A percentile compares a stretch with the other conserved stretches of the same genome.
These are phyloP conservation scores for Ogataea paraovalis DNA, from an alignment of 805 yeast species.

Conservation along the genomic window DNA sequence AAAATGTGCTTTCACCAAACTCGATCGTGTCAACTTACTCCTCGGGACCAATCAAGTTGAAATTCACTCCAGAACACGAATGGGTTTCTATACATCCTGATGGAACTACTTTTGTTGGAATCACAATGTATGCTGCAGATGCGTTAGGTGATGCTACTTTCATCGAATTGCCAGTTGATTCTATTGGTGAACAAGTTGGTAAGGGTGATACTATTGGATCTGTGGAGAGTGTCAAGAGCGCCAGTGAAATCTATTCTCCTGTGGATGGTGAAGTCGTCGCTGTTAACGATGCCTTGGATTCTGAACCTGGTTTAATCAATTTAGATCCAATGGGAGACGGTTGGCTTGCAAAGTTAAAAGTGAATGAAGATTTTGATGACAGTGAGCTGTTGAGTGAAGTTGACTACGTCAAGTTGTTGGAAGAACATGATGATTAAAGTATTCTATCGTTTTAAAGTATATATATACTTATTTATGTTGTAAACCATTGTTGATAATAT, in stretches of 20 bases:
- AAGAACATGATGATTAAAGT: slow-evolving; percentile 42
- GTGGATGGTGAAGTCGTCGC: slow-evolving; percentile 72
- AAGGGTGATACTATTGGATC: slow-evolving; percentile 86
- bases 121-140: slow-evolving; percentile 91
- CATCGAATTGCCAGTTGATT: slow-evolving; percentile 72
- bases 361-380: slow-evolving; percentile 33
- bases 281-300: slow-evolving; percentile 62
- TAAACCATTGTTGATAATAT: not conserved
- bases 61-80: slow-evolving; percentile 88
- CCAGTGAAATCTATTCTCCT: slow-evolving; percentile 90
- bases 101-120: slow-evolving; percentile 80
- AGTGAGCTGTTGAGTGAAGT: slow-evolving; percentile 50
- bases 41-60: slow-evolving; percentile 45
- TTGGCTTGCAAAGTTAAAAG: slow-evolving; percentile 80
- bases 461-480: not conserved
- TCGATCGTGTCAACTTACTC: slow-evolving; percentile 31
- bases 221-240: slow-evolving; percentile 91
- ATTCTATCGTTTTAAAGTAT: no score
- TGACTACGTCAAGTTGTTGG: slow-evolving; percentile 53
- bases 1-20: slow-evolving; percentile 29
- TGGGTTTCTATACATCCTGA: slow-evolving; percentile 88
- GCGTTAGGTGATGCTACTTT: slow-evolving; percentile 96
- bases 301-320: slow-evolving; percentile 75
- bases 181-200: slow-evolving; percentile 35
- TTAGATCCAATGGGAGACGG: slow-evolving; percentile 91